phyloP scores from a whole-genome alignment of 768 basidiomycete species.

The Leccinum pellstonianum region DNA sequence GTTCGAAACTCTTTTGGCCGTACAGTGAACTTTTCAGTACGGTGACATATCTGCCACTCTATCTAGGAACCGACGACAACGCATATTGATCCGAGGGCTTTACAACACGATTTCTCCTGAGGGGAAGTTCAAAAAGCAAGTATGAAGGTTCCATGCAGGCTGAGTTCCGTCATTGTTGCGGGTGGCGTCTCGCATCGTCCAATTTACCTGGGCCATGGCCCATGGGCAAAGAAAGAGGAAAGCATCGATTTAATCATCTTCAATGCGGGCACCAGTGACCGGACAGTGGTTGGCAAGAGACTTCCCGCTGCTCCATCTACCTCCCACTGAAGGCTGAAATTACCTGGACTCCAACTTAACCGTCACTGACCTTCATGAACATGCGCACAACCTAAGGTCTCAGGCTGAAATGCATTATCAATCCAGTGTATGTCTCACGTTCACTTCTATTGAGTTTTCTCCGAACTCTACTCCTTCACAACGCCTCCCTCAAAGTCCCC shows the following conservation, averaged over 20 bases:
- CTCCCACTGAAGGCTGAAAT: background rate
- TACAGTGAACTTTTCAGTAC: background rate
- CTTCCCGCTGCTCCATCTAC: background rate
- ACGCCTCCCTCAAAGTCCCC: background rate
- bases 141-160: conserved; percentile 5
- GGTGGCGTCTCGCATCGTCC: background rate
- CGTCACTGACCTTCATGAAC: background rate
- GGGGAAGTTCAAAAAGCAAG: background rate
- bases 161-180: background rate
- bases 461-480: background rate
- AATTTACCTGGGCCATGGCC: background rate
- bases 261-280: background rate
- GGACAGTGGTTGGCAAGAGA: background rate
- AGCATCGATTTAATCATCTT: background rate
- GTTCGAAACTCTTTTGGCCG: background rate
- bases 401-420: background rate
- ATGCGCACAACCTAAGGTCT: background rate
- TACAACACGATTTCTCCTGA: conserved; percentile 8
- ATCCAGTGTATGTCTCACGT: background rate
- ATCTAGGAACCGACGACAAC: conserved; percentile 8
- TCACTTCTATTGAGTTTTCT: conserved; percentile 6
- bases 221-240: background rate
- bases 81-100: conserved; percentile 23
- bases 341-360: background rate
- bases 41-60: background rate